phyloP scores from a whole-genome alignment of 2,329 filamentous ascomycete species.

The Apiospora saccharicola region DNA sequence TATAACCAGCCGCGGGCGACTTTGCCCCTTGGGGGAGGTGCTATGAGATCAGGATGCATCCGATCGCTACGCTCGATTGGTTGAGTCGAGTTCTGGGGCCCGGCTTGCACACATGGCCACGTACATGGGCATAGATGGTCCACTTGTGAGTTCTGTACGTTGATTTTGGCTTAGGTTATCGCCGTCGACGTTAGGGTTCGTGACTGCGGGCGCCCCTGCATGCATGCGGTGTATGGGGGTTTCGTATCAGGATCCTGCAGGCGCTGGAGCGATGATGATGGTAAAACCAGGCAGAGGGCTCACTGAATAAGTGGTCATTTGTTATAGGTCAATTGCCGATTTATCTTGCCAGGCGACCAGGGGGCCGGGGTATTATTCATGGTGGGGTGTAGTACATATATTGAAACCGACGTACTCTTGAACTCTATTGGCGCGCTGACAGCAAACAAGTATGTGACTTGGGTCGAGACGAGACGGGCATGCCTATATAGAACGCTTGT shows the following conservation, averaged over 20 bases:
- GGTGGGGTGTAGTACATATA: background rate
- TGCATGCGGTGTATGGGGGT: background rate
- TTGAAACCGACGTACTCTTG: background rate
- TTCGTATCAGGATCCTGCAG: slow-evolving; percentile 11
- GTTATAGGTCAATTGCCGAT: background rate
- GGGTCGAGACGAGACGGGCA: background rate
- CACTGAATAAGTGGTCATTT: background rate
- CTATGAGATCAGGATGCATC: background rate
- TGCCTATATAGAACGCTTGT: background rate
- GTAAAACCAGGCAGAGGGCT: background rate
- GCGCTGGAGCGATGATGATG: background rate
- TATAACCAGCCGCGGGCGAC: background rate
- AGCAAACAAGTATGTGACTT: background rate
- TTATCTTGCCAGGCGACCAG: background rate
- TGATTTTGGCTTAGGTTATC: background rate
- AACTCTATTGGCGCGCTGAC: background rate
- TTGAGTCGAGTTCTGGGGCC: background rate
- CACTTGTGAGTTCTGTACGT: too few species aligned
- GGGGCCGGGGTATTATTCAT: background rate
- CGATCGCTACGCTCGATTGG: background rate
- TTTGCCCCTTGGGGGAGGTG: slow-evolving; percentile 8
- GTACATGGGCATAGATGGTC: background rate
- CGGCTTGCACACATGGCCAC: background rate
- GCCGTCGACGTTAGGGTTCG: background rate
- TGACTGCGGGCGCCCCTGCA: background rate